Evolutionary conservation across 1,139 yeast genomes (phyloP).

Genomic region (Candida pseudoviswanathii): DNA sequence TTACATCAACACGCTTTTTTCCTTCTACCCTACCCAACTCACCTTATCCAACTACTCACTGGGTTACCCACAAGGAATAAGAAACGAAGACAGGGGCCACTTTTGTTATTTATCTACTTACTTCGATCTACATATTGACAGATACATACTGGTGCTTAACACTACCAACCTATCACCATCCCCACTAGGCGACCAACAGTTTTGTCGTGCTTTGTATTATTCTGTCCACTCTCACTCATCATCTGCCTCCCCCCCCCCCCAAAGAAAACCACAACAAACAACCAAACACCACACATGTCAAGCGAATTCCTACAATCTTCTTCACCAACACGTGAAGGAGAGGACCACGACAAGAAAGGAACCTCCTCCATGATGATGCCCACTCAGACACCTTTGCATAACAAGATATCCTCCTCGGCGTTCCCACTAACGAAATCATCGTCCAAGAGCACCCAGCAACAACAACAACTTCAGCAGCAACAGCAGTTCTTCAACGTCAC

Average conservation of each 20-base stretch:
- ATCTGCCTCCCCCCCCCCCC: not conserved
- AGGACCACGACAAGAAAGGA: constrained; percentile 1
- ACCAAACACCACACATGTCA: not conserved
- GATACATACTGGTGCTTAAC: too few relatives aligned
- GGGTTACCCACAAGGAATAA: too few relatives aligned
- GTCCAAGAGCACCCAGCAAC: constrained; percentile 8
- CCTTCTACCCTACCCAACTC: not conserved
- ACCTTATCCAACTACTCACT: not conserved
- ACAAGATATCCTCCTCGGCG: constrained; percentile 9
- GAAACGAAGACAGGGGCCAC: too few relatives aligned
- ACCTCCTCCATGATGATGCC: not conserved
- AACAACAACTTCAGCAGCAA: constrained; percentile 11
- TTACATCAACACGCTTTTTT: not conserved
- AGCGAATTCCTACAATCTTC: constrained; percentile 35
- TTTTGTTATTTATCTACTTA: too few relatives aligned
- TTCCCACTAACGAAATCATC: constrained; percentile 9
- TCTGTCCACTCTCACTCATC: too few relatives aligned
- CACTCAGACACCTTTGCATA: constrained; percentile 13
- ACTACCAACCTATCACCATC: too few relatives aligned
- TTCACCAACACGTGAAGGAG: constrained; percentile 24
- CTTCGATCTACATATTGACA: too few relatives aligned
- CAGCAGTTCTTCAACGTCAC: constrained; percentile 20
- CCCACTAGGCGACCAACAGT: too few relatives aligned
- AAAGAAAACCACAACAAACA: not conserved
- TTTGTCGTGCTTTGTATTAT: too few relatives aligned